Percentiles rank a stretch among this genome's conserved stretches.
Conservation (phyloP, 73 alveolate species). For the Durusdinium trenchii region DNA sequence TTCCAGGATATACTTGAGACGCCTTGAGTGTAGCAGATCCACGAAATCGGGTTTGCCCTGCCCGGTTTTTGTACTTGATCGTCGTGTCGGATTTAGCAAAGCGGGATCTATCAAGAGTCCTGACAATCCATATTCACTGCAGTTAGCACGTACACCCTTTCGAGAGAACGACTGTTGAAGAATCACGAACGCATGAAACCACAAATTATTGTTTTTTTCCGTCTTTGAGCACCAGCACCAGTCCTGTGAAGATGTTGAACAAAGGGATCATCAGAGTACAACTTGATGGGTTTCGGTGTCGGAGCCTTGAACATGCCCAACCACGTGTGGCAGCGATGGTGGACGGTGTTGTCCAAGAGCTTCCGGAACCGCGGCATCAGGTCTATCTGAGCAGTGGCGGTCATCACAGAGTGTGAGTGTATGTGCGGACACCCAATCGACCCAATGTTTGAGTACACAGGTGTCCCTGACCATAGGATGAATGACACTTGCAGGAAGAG, state of each 20-base stretch:
- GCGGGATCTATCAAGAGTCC: background rate
- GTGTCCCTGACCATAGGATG: background rate
- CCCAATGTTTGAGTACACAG: background rate
- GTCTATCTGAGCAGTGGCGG: background rate
- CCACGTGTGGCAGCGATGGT: background rate
- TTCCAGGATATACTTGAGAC: background rate
- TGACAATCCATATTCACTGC: background rate
- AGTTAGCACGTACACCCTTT: background rate
- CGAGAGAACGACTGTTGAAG: background rate
- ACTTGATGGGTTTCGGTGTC: conserved; percentile 7
- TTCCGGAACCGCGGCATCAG: background rate
- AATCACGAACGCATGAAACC: background rate
- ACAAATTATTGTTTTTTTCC: background rate
- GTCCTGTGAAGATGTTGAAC: background rate
- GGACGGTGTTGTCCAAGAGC: background rate
- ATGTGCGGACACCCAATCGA: background rate
- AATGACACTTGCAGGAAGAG: background rate
- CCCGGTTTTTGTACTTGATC: background rate
- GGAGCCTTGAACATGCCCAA: background rate
- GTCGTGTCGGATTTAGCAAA: background rate
- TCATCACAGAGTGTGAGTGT: too few species aligned
- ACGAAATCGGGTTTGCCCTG: background rate
- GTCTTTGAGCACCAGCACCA: background rate
- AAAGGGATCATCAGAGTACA: background rate
- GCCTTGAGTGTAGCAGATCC: background rate